Evolutionary conservation across 192 early-diverging fungal genomes (phyloP).

Genomic region (Coemansia sp.): DNA sequence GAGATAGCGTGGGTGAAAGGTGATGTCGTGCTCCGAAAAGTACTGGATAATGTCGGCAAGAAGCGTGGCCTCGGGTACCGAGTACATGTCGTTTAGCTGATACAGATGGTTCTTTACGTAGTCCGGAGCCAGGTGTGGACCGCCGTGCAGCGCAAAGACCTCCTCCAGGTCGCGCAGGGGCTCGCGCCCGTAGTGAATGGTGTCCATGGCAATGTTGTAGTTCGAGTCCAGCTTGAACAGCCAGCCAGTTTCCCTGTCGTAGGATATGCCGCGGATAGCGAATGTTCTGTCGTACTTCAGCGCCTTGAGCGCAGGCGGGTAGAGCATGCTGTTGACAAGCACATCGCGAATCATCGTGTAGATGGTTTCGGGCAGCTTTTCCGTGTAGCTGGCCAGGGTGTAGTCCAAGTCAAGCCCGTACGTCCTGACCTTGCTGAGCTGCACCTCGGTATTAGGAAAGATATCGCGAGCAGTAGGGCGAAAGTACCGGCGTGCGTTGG

Average conservation of each 20-base stretch:
- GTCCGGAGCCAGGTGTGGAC: constrained; percentile 61
- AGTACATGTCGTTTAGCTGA: constrained; percentile 67
- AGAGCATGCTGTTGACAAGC: constrained; percentile 58
- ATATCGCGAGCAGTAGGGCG: constrained; percentile 41
- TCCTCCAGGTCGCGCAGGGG: constrained; percentile 57
- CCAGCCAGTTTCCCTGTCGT: constrained; percentile 65
- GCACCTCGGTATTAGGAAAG: constrained; percentile 65
- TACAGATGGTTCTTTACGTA: constrained; percentile 61
- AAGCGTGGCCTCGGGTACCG: constrained; percentile 60
- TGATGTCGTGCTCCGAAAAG: constrained; percentile 59
- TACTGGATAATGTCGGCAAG: constrained; percentile 65
- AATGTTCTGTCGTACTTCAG: constrained; percentile 61
- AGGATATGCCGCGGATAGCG: constrained; percentile 65
- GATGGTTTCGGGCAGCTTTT: constrained; percentile 60
- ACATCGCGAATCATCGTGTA: constrained; percentile 63
- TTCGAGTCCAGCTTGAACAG: constrained; percentile 67
- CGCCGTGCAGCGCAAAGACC: constrained; percentile 60
- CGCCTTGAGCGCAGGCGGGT: constrained; percentile 48
- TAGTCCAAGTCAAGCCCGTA: constrained; percentile 72
- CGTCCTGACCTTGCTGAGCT: constrained; percentile 55
- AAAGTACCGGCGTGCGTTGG: constrained; percentile 10
- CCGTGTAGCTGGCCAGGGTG: constrained; percentile 64
- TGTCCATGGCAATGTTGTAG: constrained; percentile 65
- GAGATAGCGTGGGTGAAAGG: constrained; percentile 66
- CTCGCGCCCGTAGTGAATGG: constrained; percentile 60